These are phyloP conservation scores for Ophiostoma perfectum DNA, from an alignment of 2,329 filamentous ascomycete species.

Conservation along the genomic window DNA sequence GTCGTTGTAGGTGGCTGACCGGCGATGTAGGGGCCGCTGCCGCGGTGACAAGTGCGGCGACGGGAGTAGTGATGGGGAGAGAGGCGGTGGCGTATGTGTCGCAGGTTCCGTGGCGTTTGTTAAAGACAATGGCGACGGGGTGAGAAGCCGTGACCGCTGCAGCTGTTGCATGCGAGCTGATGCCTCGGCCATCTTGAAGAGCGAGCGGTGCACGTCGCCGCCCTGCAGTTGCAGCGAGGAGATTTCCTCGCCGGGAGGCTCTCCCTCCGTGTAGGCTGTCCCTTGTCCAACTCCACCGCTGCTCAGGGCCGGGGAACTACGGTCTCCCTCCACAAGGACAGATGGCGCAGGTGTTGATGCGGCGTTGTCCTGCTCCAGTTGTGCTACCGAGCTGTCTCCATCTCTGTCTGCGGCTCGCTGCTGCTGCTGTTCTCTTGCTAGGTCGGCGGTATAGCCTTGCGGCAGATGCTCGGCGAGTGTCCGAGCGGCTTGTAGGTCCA, in stretches of 20 bases:
- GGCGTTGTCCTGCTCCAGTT: neutral
- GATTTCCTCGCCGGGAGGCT: conserved; percentile 4
- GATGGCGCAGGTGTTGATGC: neutral
- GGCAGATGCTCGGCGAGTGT: conserved; percentile 35
- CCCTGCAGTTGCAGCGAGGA: conserved; percentile 63
- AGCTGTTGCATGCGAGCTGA: conserved; percentile 42
- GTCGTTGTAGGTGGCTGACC: conserved; percentile 52
- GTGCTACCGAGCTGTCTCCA: neutral
- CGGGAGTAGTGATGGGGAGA: neutral
- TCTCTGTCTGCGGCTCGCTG: neutral
- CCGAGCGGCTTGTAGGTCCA: conserved; percentile 22
- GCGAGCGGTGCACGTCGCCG: conserved; percentile 71
- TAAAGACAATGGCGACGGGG: conserved; percentile 17
- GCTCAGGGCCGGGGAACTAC: neutral
- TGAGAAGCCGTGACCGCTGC: conserved; percentile 3
- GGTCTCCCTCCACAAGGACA: neutral
- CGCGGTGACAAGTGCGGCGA: neutral
- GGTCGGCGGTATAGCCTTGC: conserved; percentile 34
- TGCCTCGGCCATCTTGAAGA: conserved; percentile 64
- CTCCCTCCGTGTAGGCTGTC: neutral
- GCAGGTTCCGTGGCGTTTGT: neutral
- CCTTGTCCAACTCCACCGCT: neutral
- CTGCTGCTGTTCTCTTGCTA: conserved; percentile 22
- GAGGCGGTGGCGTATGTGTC: neutral
- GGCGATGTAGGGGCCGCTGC: conserved; percentile 32